Base-by-base conservation (phyloP, 2,329 filamentous ascomycete genomes). In the Talaromyces amestolkiae region DNA sequence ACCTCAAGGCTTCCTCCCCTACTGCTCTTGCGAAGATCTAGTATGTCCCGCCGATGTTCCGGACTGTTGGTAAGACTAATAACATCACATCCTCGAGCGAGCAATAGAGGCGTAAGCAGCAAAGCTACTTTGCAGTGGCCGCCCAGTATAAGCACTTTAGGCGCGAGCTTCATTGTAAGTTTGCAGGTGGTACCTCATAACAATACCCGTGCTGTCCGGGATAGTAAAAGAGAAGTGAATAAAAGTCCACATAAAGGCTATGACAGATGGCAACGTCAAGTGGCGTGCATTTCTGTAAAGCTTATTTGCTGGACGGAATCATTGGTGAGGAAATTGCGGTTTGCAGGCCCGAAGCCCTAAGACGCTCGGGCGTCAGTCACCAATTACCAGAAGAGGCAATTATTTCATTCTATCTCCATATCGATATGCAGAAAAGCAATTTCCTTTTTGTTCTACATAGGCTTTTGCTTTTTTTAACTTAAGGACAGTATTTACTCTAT, bases 91-190 rank as follows among this genome's bases (percentile, higher is more conserved):
- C 86, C 86, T 69, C 88, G 86, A 61, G 87, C 83, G 45, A 94
- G 86, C 7, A 95, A 86, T 65, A 93, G 83, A 1, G 90, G 90
- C 9, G 91, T 95, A 43, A 95, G 84, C 43, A 89, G 80, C 65
- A 91, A 86, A 69, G 91, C 86, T 65, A 95, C 79, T 75, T 92
- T 92, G 79, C 91, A 91, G 80, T 93, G 91, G 72, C 91, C 92
- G 72, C 91, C 91, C 68, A 95, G 85, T 69, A 95, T 78, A 67
- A 93, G 87, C 65, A 93, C 86, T 82, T 51, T 64, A 1, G 53
- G 54, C 10, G 41, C 35, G 3, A 63, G 39, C 22, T 39, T 45
- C 37, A 45, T 54, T 22, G 15, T 43, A 13, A 8, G 13, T 10
- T 13, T 37, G 35, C 10, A 6, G 27, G 27, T 31, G 27, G 7